phyloP scores from a whole-genome alignment of 1,139 yeast genomes.

The Saccharomyces pastorianus region DNA sequence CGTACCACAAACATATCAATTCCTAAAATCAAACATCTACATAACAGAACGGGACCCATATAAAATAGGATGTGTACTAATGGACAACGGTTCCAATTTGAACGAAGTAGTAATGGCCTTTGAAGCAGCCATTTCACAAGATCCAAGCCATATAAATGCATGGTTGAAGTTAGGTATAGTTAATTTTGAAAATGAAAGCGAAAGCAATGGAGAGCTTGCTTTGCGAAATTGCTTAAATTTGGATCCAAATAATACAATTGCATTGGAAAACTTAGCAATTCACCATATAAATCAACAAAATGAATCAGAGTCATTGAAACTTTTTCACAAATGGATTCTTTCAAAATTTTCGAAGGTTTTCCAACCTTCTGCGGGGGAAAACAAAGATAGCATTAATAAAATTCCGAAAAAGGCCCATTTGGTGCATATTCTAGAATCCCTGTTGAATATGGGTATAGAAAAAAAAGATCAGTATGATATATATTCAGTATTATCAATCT shows the following conservation, averaged over 20 bases:
- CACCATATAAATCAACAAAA: slow-evolving; percentile 1
- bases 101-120: slow-evolving; percentile 2
- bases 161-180: slow-evolving; percentile 3
- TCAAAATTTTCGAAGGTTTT: neutral
- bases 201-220: slow-evolving; percentile 1
- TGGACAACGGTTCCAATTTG: slow-evolving; percentile 3
- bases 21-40: neutral
- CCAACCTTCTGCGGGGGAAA: neutral
- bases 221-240: slow-evolving; percentile 1
- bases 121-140: slow-evolving; percentile 3
- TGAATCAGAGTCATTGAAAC: neutral
- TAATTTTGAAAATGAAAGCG: slow-evolving; percentile 3
- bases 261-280: slow-evolving; percentile 3
- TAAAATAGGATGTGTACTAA: slow-evolving; percentile 2
- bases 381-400: neutral
- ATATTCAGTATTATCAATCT: neutral
- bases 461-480: slow-evolving; percentile 1
- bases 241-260: neutral
- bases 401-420: slow-evolving; percentile 43
- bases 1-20: neutral
- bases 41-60: slow-evolving; percentile 26
- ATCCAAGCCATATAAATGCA: slow-evolving; percentile 1
- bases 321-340: neutral
- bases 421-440: slow-evolving; percentile 33
- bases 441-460: neutral